Evolutionary conservation across 1,139 yeast species (phyloP).

Genomic region (Groenewaldozyma auringiensis): DNA sequence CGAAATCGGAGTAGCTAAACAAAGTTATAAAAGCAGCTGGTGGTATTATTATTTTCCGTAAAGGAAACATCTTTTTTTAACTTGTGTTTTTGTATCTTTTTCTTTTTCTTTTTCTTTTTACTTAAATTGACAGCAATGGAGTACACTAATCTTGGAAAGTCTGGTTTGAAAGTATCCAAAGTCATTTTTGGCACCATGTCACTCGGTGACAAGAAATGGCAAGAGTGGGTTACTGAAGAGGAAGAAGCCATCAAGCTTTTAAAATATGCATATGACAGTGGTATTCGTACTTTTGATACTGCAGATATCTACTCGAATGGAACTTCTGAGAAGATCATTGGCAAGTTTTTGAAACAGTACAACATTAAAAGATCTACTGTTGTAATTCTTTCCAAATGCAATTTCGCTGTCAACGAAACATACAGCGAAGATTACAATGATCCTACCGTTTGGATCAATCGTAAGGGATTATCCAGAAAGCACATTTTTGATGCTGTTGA

Average conservation of each 20-base stretch:
- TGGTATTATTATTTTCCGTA: too few relatives aligned
- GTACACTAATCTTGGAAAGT: constrained; percentile 33
- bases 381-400: constrained; percentile 42
- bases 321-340: constrained; percentile 36
- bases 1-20: too few relatives aligned
- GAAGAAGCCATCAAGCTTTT: constrained; percentile 37
- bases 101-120: too few relatives aligned
- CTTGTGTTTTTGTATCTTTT: too few relatives aligned
- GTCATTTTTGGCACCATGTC: constrained; percentile 55
- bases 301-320: constrained; percentile 46
- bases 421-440: constrained; percentile 6
- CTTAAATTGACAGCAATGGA: constrained; percentile 10
- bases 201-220: constrained; percentile 43
- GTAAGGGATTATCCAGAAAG: constrained; percentile 43
- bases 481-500: constrained; percentile 47
- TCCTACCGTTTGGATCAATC: constrained; percentile 24
- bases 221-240: constrained; percentile 43
- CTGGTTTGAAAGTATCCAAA: constrained; percentile 47
- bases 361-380: constrained; percentile 40
- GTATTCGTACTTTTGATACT: constrained; percentile 49
- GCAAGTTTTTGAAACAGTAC: constrained; percentile 38
- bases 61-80: too few relatives aligned
- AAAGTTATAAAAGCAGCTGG: too few relatives aligned
- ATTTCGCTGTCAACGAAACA: constrained; percentile 16
- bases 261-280: constrained; percentile 44